phyloP scores from a whole-genome alignment of 768 basidiomycete genomes.

The Psilocybe azurescens region DNA sequence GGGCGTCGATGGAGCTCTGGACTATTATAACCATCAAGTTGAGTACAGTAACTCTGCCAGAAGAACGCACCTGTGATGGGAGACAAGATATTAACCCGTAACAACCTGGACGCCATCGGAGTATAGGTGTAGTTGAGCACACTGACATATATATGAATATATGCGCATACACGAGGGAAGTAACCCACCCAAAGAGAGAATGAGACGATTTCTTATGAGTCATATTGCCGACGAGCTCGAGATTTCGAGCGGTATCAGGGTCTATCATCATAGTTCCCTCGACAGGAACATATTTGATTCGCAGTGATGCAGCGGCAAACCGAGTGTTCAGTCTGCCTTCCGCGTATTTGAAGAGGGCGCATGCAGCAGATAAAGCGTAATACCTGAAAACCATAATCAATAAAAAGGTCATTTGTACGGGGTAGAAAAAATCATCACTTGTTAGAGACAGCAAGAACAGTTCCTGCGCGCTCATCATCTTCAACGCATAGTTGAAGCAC shows the following conservation, averaged over 20 bases:
- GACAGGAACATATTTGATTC: constrained; percentile 76
- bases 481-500: constrained; percentile 79
- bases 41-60: background rate
- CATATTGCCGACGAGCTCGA: constrained; percentile 88
- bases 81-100: constrained; percentile 82
- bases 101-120: constrained; percentile 85
- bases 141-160: constrained; percentile 38
- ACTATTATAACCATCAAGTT: constrained; percentile 37
- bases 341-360: constrained; percentile 87
- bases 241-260: constrained; percentile 82
- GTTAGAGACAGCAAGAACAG: constrained; percentile 76
- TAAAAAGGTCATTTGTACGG: background rate
- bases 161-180: background rate
- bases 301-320: constrained; percentile 72
- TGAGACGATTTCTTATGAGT: constrained; percentile 67
- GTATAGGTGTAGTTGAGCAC: constrained; percentile 84
- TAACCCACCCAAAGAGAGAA: constrained; percentile 79
- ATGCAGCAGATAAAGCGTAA: constrained; percentile 84
- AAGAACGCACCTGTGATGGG: constrained; percentile 69
- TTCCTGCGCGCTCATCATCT: constrained; percentile 82
- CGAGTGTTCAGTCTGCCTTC: constrained; percentile 72
- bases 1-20: constrained; percentile 71
- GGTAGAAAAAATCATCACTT: constrained; percentile 56
- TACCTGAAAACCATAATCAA: constrained; percentile 55
- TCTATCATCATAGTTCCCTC: constrained; percentile 98